Percentiles rank a stretch among this genome's conserved stretches.
phyloP scores from a whole-genome alignment of 768 basidiomycete genomes.

The Kwoniella shandongensis region DNA sequence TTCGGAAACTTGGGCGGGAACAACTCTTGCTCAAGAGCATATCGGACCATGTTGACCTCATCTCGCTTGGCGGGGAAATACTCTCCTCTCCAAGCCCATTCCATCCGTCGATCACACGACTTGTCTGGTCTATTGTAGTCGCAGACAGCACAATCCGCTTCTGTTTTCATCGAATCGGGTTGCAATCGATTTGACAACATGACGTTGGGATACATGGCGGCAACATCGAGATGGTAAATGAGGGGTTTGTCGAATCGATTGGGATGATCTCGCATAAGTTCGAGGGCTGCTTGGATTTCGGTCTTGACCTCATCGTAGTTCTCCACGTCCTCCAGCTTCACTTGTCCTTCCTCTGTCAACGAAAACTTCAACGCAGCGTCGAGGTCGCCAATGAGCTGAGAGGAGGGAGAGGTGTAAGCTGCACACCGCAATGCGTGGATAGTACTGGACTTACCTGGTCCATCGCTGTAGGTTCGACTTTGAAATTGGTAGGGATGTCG shows the following conservation, averaged over 20 bases:
- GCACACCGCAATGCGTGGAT: neutral
- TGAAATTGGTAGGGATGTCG: constrained; percentile 93
- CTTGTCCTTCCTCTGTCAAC: constrained; percentile 75
- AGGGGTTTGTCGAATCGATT: constrained; percentile 85
- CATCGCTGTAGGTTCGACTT: constrained; percentile 80
- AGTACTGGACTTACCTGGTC: constrained; percentile 64
- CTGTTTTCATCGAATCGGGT: constrained; percentile 95
- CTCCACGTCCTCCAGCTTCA: constrained; percentile 74
- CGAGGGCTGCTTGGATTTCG: constrained; percentile 73
- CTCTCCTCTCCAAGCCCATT: constrained; percentile 99
- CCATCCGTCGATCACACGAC: constrained; percentile 84
- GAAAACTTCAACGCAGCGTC: constrained; percentile 89
- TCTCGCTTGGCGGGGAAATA: constrained; percentile 96
- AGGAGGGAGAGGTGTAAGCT: neutral
- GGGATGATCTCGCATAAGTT: constrained; percentile 87
- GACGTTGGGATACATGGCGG: constrained; percentile 99
- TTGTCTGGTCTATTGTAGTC: constrained; percentile 97
- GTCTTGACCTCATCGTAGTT: constrained; percentile 92
- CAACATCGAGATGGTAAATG: constrained; percentile 98
- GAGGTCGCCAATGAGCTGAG: constrained; percentile 85
- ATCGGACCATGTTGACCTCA: constrained; percentile 98
- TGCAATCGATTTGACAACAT: constrained; percentile 99
- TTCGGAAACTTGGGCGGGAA: constrained; percentile 80
- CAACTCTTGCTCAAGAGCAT: constrained; percentile 88
- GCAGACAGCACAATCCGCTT: constrained; percentile 94